Base-by-base conservation (phyloP, 140 eudicot species). In the Cichorium intybus region DNA sequence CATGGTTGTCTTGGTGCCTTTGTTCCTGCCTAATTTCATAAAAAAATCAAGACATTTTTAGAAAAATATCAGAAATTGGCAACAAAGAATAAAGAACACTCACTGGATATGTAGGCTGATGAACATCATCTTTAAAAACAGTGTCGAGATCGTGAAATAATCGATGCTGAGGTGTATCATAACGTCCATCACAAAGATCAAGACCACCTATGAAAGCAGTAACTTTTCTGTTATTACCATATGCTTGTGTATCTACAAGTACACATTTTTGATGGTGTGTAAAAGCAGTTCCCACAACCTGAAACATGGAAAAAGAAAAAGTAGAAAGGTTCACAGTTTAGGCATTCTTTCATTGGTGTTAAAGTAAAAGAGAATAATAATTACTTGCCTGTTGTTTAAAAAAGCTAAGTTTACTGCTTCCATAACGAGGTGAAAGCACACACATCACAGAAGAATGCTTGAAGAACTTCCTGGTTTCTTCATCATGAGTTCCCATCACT, bases 261-360 rank as follows among this genome's bases (percentile, higher is more conserved):
- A 93, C 97, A 78, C 99, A 93, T 75, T 93, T 93, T 85, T 93
- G 99, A 76, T 93, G 99, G 79, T 93, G 99, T 16, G 99, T 88
- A 66, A 93, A 93, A 17, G 90, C 73, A 34, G 85, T 81, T 64
- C 99, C 97, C 22, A 93, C 97, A 69, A 93, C 83, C 99, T 93
- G 87, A 75, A 69, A 81, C 58, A 76, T 48, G 47, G 60, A 43
- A 49, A 66, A 41, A 58, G 69, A 41, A 69, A 35, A n/a, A 48
- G 61, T 45, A 50, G 5, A 46, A 20, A 33, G 26, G 56, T 16
- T 29, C 53, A 48, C 69, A 51, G n/a, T n/a, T n/a, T n/a, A n/a
- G n/a, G n/a, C 34, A 16, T 9, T 47, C 68, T 9, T 60, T 70
- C 41, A 59, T 41, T 7, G 37, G 34, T 53, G 55, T 66, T 45